Percentiles rank a stretch among this genome's conserved stretches.
These are phyloP conservation scores for Dovyalis caffra DNA, from an alignment of 345 rosid species.

Conservation along the genomic window DNA sequence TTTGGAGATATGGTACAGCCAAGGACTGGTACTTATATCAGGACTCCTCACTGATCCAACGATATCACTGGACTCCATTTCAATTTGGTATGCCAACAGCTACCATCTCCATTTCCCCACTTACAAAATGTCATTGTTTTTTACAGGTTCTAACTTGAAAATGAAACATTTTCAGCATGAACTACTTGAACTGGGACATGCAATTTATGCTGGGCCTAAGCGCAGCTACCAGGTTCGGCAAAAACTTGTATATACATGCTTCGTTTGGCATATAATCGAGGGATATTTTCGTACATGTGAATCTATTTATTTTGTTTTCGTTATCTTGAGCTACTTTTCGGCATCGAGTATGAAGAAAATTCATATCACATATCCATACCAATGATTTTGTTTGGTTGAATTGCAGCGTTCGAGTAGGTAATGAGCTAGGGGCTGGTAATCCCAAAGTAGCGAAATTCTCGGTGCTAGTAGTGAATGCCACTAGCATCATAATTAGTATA, in stretches of 20 bases:
- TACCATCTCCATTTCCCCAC: not conserved
- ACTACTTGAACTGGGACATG: conserved; percentile 84
- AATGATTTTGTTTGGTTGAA: not conserved
- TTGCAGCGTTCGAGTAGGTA: conserved; percentile 73
- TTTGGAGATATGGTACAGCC: conserved; percentile 96
- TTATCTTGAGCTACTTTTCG: not conserved
- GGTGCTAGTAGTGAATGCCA: conserved; percentile 65
- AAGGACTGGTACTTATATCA: conserved; percentile 84
- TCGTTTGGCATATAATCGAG: not conserved
- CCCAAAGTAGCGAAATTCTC: conserved; percentile 71
- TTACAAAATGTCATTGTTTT: not conserved
- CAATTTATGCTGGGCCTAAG: conserved; percentile 83
- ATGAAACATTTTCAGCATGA: conserved; percentile 53
- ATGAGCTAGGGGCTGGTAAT: conserved; percentile 90
- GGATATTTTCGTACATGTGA: not conserved
- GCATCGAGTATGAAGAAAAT: not conserved
- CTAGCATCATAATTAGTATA: conserved; percentile 59
- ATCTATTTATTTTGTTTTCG: not conserved
- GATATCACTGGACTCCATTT: conserved; percentile 73
- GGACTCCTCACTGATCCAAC: conserved; percentile 79
- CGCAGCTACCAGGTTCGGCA: conserved; percentile 73
- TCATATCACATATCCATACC: not conserved
- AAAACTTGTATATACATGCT: not conserved
- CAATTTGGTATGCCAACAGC: conserved; percentile 59
- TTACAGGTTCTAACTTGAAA: not conserved